These are phyloP conservation scores for Candida wancherniae DNA, from an alignment of 805 yeast species.

Conservation along the genomic window DNA sequence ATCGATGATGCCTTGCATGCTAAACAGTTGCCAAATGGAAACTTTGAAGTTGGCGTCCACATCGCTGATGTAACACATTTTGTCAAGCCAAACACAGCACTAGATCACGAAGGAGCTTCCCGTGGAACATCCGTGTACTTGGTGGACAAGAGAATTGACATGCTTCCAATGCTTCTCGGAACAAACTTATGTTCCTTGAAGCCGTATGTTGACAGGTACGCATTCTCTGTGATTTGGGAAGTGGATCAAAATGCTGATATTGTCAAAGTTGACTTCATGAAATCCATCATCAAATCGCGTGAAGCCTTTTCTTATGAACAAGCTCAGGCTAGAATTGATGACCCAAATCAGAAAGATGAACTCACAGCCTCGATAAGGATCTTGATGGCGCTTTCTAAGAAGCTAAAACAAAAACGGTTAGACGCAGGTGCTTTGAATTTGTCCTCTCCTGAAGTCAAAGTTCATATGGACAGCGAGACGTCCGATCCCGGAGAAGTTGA, in stretches of 20 bases:
- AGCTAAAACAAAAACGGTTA: constrained; percentile 76
- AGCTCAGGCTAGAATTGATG: constrained; percentile 91
- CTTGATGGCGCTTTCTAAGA: constrained; percentile 71
- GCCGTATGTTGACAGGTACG: constrained; percentile 93
- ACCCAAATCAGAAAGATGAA: constrained; percentile 67
- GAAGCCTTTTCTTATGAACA: constrained; percentile 93
- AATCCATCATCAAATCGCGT: constrained; percentile 84
- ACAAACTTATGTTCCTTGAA: constrained; percentile 93
- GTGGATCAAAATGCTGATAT: constrained; percentile 82
- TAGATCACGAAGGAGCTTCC: constrained; percentile 94
- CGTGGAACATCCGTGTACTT: constrained; percentile 96
- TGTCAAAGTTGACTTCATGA: constrained; percentile 70
- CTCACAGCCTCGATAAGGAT: constrained; percentile 87
- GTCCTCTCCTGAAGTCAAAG: constrained; percentile 97
- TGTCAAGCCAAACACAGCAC: constrained; percentile 85
- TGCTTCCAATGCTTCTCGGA: constrained; percentile 93
- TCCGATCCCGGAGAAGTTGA: constrained; percentile 96
- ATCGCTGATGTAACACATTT: constrained; percentile 98
- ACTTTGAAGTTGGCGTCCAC: constrained; percentile 96
- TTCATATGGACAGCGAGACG: constrained; percentile 94
- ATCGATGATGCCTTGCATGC: constrained; percentile 98
- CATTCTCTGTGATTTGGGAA: constrained; percentile 96
- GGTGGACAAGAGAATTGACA: constrained; percentile 97
- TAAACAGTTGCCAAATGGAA: constrained; percentile 76
- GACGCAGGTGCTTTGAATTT: constrained; percentile 95